Evolutionary conservation across 2,329 filamentous ascomycete genomes (phyloP), one percentile per base, ranked within the genome.

Genomic region (Trichoderma sp.): DNA sequence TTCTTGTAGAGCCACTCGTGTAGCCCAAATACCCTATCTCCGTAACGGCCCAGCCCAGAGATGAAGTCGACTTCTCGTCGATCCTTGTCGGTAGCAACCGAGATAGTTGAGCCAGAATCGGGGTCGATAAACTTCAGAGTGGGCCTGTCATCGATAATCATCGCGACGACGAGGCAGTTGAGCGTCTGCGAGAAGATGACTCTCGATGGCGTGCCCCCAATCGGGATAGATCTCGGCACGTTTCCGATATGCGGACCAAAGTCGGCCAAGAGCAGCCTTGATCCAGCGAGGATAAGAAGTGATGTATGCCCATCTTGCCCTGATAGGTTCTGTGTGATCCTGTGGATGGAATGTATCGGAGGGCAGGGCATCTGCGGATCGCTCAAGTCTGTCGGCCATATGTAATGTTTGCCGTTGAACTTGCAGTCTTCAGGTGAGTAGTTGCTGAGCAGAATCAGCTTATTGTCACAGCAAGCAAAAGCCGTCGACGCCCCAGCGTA

Each of bases 1-100:
- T 85, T 84, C 39, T 79, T 76, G 67, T 85, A 86, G 5, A 80
- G 74, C 90, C 90, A 93, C 67, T 91, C 87, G 1, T 83, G 74
- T 7, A 93, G 74, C 1, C 84, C 81, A 50, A 85, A 80, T 1
- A 93, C 83, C 45, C 80, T 81, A 67, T 90, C 87, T 0, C 83
- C 83, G 0, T 75, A 68, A 51, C 84, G 81, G 1, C 84, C 85
- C 17, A 92, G 77, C 3, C 83, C 83, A 17, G 80, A 81, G 34
- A 88, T 83, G 64, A 82, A 84, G 1, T 81, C 76, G 0, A 80
- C 74, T 0, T 76, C 72, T 4, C 77, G 74, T 17, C 76, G 78
- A 3, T 77, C 75, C 47, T 77, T 81, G 63, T 82, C 78, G 2
- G 74, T 71, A 0, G 85, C 78, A 14, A 72, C 69, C 0, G 85